A percentile compares a stretch with the other conserved stretches of the same genome.
These are phyloP conservation scores for Aspergillus sp. DNA, from an alignment of 2,329 filamentous ascomycete species.

Conservation along the genomic window DNA sequence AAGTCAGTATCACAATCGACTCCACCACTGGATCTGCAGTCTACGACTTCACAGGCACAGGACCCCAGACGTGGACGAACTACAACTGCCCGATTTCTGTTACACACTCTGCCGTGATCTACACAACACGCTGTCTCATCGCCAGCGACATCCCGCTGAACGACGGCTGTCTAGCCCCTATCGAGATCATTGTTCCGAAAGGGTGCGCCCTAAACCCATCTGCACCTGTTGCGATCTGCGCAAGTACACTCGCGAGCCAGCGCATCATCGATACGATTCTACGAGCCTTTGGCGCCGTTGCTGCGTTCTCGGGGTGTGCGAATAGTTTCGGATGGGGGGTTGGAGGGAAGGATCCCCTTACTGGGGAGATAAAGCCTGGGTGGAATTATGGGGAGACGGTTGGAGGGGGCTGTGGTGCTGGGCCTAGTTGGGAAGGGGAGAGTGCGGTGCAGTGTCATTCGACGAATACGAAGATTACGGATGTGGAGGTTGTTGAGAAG, in stretches of 20 bases:
- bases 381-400: constrained; percentile 87
- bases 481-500: constrained; percentile 75
- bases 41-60: constrained; percentile 77
- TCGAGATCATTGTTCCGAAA: constrained; percentile 68
- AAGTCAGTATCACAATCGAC: constrained; percentile 63
- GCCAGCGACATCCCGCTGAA: constrained; percentile 81
- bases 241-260: constrained; percentile 52
- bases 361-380: constrained; percentile 10
- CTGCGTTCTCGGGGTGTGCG: constrained; percentile 72
- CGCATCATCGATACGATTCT: constrained; percentile 76
- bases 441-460: constrained; percentile 79
- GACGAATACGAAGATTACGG: constrained; percentile 83
- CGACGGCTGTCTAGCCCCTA: constrained; percentile 77
- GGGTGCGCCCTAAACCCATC: constrained; percentile 72
- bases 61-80: constrained; percentile 62
- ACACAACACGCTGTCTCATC: constrained; percentile 78
- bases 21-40: constrained; percentile 71
- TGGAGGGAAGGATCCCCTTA: constrained; percentile 16
- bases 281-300: constrained; percentile 72
- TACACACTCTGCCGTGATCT: constrained; percentile 81
- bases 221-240: constrained; percentile 70
- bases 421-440: constrained; percentile 70
- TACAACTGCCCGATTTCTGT: constrained; percentile 80
- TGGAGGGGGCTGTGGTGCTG: constrained; percentile 73
- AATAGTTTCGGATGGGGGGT: constrained; percentile 58